phyloP scores from a whole-genome alignment of 2,329 filamentous ascomycete genomes.

The Colletotrichum sp. region DNA sequence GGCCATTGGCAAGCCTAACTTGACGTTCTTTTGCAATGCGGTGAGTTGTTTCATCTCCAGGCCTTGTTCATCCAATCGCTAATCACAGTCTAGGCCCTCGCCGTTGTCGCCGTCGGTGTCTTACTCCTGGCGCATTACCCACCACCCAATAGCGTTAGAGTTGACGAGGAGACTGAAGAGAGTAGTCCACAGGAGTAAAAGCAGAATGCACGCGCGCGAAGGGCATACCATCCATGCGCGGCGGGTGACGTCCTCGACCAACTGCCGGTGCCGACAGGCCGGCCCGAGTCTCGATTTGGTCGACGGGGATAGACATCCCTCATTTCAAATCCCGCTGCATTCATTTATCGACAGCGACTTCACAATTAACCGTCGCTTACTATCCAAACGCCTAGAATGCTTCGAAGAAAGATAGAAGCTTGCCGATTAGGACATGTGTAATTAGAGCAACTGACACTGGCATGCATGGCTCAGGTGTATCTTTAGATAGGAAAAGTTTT shows the following conservation, averaged over 20 bases:
- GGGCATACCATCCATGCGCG: not conserved
- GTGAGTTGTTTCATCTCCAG: constrained; percentile 38
- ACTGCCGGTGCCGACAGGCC: not conserved
- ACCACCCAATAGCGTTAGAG: constrained; percentile 44
- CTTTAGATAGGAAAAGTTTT: not conserved
- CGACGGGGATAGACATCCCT: not conserved
- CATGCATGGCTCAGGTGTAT: not conserved
- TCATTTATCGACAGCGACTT: not conserved
- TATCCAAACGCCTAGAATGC: not conserved
- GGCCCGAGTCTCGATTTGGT: not conserved
- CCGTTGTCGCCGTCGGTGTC: constrained; percentile 54
- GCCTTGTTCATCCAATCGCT: not conserved
- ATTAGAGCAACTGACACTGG: not conserved
- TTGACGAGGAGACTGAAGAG: constrained; percentile 30
- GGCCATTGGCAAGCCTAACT: constrained; percentile 59
- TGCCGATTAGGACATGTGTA: not conserved
- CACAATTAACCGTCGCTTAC: not conserved
- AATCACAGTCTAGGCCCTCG: constrained; percentile 49
- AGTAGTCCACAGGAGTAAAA: not conserved
- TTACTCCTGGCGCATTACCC: constrained; percentile 51
- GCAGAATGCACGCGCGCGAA: not conserved
- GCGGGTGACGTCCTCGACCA: not conserved
- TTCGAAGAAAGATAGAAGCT: not conserved
- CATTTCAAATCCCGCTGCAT: no score
- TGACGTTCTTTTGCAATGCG: constrained; percentile 73